Evolutionary conservation across 495 filamentous ascomycete genomes (phyloP), one percentile per base, ranked within the genome.

Genomic region (Penicillium goetzii): DNA sequence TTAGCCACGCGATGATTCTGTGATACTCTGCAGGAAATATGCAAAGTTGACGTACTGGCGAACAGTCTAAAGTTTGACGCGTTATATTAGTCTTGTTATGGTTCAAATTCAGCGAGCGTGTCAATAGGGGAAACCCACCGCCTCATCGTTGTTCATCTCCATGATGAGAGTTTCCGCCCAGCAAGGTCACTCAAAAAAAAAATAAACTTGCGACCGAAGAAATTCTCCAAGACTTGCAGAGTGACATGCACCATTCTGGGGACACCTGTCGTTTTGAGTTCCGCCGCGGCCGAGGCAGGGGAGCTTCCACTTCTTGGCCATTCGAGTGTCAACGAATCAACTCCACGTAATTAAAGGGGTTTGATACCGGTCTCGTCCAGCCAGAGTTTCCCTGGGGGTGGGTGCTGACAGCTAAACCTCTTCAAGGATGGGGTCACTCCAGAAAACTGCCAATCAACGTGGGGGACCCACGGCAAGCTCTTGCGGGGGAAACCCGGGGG

Each of bases 71-170:
- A 53, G 5, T 12, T 7, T 4, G n/a, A 17, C n/a, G 11, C 9
- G 33, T 50, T 66, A 56, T 58, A 61, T 58, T 41, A 33, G 53
- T 26, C 21, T 30, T n/a, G 25, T n/a, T 25, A n/a, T 14, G 30
- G 59, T 4, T 43, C 49, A 15, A 53, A 23, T n/a, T 11, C 11
- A 30, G 10, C 34, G 15, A 6, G 33, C 26, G 25, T 5, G 25
- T 15, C 26, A 23, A 47, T 23, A 12, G 26, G 30, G 21, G 26
- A 15, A 15, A 68, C 68, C 68, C 52, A 76, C 75, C 30, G 56
- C 62, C 64, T 76, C 72, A 71, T 78, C 72, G 58, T 78, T 74
- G 43, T 77, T 76, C 73, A 78, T 75, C 73, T 80, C 76, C 77
- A 80, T 80, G 25, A 38, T 74, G 67, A 58, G 12, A 36, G 52